Evolutionary conservation across 1,284 basidiomycete genomes (phyloP), one percentile per base, ranked within the genome.

Genomic region (Sporisorium sorghi): DNA sequence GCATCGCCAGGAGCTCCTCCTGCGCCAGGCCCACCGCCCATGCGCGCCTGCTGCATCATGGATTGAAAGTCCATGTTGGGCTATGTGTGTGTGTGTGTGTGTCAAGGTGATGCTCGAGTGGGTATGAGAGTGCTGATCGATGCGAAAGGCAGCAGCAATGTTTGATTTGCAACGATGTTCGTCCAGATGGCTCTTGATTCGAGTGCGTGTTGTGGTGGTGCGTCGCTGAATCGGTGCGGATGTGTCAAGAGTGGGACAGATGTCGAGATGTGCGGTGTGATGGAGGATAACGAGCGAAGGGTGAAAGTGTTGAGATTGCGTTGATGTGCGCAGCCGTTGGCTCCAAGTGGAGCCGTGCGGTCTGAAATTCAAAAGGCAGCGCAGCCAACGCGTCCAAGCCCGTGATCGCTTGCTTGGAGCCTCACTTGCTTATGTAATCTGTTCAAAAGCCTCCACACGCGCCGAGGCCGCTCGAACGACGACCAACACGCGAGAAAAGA

Each of bases 41-140:
- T 71, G 5, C 78, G 74, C 42, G 77, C 73, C 65, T 82, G 80
- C 56, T 75, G 71, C 77, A 82, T 78, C 70, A 82, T 76, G 26
- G 75, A 63, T 58, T 77, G 77, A 21, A 82, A 73, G 64, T 82
- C 80, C 80, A 82, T 82, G 12, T 24, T 60, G 37, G 43, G 49
- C 9, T 44, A 47, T 44, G 15, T 47, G 37, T 19, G 37, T 19
- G 3, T 2, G 5, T n/a, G n/a, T n/a, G n/a, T n/a, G n/a, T n/a
- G n/a, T n/a, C n/a, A n/a, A n/a, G n/a, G n/a, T n/a, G n/a, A n/a
- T n/a, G n/a, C n/a, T 40, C n/a, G 37, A 40, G 14, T 17, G 37
- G 14, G 14, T 40, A 10, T 7, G 37, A 40, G 37, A 40, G 37
- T 8, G 37, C 35, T n/a, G 11, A 11, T 9, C 35, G 17, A 37